Percentiles rank a stretch among this genome's conserved stretches.
Conservation (phyloP, 148 eudicot species). For the Nepenthes gracilis region DNA sequence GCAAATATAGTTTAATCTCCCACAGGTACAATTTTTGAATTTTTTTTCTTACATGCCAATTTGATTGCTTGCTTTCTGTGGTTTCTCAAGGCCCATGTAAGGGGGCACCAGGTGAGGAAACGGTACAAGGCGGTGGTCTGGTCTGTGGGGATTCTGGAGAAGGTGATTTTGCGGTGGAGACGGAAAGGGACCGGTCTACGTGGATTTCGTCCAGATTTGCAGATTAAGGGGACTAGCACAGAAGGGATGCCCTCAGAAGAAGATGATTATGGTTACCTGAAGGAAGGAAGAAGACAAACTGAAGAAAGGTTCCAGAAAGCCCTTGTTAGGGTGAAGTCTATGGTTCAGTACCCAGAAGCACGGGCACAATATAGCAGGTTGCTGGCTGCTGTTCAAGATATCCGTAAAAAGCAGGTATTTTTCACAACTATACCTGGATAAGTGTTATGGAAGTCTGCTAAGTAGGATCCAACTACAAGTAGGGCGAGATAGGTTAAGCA, state of each 20-base stretch:
- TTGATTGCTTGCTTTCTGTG: not conserved
- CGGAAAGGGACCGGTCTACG: slow-evolving; percentile 56
- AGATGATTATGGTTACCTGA: slow-evolving; percentile 50
- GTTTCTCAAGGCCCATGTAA: slow-evolving; percentile 46
- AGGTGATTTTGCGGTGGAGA: slow-evolving; percentile 72
- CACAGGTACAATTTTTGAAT: not conserved
- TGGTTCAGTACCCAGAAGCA: slow-evolving; percentile 55
- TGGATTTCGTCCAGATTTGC: slow-evolving; percentile 41
- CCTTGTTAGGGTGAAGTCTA: slow-evolving; percentile 53
- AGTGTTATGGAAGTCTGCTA: too few relatives aligned
- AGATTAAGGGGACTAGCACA: slow-evolving; percentile 15
- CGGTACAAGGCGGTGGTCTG: slow-evolving; percentile 51
- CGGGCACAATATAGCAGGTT: slow-evolving; percentile 55
- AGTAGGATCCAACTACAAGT: too few relatives aligned
- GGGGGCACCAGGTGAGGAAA: slow-evolving; percentile 74
- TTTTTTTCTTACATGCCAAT: not conserved
- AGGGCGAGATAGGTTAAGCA: too few relatives aligned
- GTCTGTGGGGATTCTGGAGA: slow-evolving; percentile 65
- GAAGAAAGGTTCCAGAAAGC: slow-evolving; percentile 45
- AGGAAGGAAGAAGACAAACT: slow-evolving; percentile 49
- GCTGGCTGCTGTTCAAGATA: slow-evolving; percentile 33
- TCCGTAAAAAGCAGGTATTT: slow-evolving; percentile 38
- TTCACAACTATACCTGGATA: not conserved
- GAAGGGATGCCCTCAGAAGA: slow-evolving; percentile 23
- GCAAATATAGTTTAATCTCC: too few relatives aligned